Evolutionary conservation across 2,329 filamentous ascomycete genomes (phyloP).

Genomic region (Sporothrix protearum): DNA sequence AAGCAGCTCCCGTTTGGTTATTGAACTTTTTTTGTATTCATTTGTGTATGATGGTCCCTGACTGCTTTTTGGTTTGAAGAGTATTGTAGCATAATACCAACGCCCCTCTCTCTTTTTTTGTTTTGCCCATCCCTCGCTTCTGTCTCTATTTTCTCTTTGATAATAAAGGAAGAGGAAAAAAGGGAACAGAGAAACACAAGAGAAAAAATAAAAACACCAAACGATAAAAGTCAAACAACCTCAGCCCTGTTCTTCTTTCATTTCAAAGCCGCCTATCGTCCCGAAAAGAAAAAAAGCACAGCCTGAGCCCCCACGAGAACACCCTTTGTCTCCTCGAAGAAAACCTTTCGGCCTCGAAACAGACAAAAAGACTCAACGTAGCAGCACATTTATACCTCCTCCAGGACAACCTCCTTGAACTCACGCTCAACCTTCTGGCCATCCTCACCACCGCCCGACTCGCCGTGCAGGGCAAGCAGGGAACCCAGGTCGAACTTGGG

Average conservation of each 20-base stretch:
- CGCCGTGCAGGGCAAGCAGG: conserved; percentile 93
- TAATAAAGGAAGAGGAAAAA: neutral
- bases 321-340: neutral
- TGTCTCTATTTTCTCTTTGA: neutral
- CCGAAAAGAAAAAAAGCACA: conserved; percentile 15
- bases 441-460: conserved; percentile 84
- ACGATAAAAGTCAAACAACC: conserved; percentile 23
- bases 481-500: conserved; percentile 99
- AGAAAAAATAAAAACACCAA: conserved; percentile 22
- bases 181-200: conserved; percentile 11
- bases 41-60: conserved; percentile 23
- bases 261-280: conserved; percentile 15
- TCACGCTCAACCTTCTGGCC: conserved; percentile 98
- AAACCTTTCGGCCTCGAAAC: neutral
- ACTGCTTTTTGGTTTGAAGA: conserved; percentile 24
- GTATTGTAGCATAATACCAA: conserved; percentile 26
- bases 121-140: conserved; percentile 15
- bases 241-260: neutral
- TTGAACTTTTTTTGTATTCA: conserved; percentile 18
- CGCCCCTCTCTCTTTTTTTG: conserved; percentile 24
- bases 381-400: conserved; percentile 70
- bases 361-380: neutral
- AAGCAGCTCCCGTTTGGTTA: neutral
- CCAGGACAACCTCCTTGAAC: conserved; percentile 97
- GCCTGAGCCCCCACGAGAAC: neutral